These are phyloP conservation scores for Trichoderma harzianum DNA, from an alignment of 2,329 filamentous ascomycete species.

Conservation along the genomic window DNA sequence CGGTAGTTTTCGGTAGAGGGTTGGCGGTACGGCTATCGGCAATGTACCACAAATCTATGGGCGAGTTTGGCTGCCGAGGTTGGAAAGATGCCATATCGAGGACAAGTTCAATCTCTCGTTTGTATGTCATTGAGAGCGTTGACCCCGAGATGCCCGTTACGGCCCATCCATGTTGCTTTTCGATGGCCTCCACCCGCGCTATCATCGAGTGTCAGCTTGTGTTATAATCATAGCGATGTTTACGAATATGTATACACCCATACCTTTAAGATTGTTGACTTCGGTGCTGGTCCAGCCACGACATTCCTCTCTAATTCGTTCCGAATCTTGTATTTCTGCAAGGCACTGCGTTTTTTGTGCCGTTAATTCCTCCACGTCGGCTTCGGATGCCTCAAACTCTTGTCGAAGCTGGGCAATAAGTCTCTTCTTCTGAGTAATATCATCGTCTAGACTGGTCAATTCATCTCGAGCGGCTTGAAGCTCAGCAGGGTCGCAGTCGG, in stretches of 20 bases:
- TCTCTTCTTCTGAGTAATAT: conserved; percentile 66
- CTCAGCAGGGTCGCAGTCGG: conserved; percentile 76
- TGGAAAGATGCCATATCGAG: conserved; percentile 66
- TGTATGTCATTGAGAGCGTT: conserved; percentile 70
- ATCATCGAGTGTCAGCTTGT: conserved; percentile 36
- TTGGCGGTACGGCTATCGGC: conserved; percentile 54
- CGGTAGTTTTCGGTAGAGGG: conserved; percentile 55
- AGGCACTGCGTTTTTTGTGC: conserved; percentile 67
- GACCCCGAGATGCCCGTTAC: conserved; percentile 62
- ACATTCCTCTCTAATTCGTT: conserved; percentile 80
- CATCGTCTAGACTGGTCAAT: conserved; percentile 60
- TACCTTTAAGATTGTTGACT: conserved; percentile 75
- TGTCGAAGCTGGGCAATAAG: conserved; percentile 64
- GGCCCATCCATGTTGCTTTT: conserved; percentile 67
- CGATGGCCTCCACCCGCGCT: conserved; percentile 65
- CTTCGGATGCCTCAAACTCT: conserved; percentile 65
- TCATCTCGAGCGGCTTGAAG: conserved; percentile 69
- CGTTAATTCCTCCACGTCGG: conserved; percentile 58
- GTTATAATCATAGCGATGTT: neutral
- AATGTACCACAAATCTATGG: conserved; percentile 69
- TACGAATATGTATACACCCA: neutral
- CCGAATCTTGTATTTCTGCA: conserved; percentile 75
- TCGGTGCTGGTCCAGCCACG: conserved; percentile 84
- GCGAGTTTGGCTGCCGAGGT: conserved; percentile 42
- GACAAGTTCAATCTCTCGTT: conserved; percentile 67